phyloP scores from a whole-genome alignment of 2,329 filamentous ascomycete genomes.

The Fusarium piperis region DNA sequence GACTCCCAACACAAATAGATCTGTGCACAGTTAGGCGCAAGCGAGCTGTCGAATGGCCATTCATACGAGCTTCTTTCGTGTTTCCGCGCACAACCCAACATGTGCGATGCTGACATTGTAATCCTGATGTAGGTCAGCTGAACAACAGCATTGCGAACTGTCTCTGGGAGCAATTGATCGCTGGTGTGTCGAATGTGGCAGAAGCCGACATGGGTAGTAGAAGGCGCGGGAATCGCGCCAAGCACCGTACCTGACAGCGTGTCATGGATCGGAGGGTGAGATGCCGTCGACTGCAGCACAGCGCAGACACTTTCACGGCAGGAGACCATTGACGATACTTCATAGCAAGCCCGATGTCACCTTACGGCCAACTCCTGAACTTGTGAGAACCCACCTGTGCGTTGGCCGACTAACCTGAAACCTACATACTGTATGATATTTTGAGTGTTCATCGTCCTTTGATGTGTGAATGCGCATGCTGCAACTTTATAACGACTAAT shows the following conservation, averaged over 20 bases:
- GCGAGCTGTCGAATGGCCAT: neutral
- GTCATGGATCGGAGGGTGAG: constrained; percentile 3
- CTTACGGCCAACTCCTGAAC: neutral
- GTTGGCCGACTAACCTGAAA: neutral
- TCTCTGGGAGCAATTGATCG: neutral
- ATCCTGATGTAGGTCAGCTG: constrained; percentile 2
- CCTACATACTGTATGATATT: neutral
- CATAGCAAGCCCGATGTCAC: neutral
- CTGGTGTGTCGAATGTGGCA: neutral
- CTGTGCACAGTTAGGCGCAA: neutral
- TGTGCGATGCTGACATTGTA: neutral
- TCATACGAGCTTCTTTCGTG: neutral
- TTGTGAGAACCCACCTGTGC: neutral
- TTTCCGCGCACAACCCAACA: neutral
- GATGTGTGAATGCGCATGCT: neutral
- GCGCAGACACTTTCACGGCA: neutral
- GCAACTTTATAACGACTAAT: neutral
- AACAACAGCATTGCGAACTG: neutral
- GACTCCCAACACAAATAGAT: neutral
- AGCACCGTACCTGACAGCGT: constrained; percentile 3
- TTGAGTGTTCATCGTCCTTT: neutral
- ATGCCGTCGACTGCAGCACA: neutral
- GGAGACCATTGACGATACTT: neutral
- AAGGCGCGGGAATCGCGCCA: neutral
- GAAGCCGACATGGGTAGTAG: neutral